Conservation (phyloP, 2,329 filamentous ascomycete species). For the Alternaria longipes region DNA sequence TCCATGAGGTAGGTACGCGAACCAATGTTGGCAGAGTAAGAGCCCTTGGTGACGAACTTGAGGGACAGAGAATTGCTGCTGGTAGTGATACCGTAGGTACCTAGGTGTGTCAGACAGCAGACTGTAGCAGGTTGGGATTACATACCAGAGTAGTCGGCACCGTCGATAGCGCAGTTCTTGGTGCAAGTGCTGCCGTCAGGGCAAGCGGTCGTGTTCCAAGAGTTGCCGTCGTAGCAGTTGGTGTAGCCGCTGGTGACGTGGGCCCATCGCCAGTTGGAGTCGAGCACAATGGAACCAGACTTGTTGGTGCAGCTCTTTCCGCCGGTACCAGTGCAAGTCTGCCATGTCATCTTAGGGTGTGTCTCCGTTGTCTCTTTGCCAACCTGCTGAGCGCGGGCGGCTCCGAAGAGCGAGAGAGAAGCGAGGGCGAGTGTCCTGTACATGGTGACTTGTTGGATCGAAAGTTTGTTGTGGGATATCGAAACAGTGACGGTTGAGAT, state of each 20-base stretch:
- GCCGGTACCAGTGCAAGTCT: slow-evolving; percentile 53
- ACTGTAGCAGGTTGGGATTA: neutral
- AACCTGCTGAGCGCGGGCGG: slow-evolving; percentile 54
- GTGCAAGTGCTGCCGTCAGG: slow-evolving; percentile 51
- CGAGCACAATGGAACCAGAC: slow-evolving; percentile 52
- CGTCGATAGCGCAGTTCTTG: slow-evolving; percentile 54
- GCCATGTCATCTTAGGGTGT: slow-evolving; percentile 54
- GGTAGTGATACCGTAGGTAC: slow-evolving; percentile 61
- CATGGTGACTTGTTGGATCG: slow-evolving; percentile 45
- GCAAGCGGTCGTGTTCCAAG: slow-evolving; percentile 54
- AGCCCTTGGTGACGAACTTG: slow-evolving; percentile 65
- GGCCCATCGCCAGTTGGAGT: slow-evolving; percentile 62
- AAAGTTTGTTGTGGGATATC: slow-evolving; percentile 40
- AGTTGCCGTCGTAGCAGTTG: slow-evolving; percentile 61
- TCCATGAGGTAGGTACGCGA: slow-evolving; percentile 56
- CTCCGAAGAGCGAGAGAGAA: slow-evolving; percentile 52
- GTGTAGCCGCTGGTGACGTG: slow-evolving; percentile 56
- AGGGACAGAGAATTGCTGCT: slow-evolving; percentile 63
- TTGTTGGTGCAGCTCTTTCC: slow-evolving; percentile 52
- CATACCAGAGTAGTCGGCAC: slow-evolving; percentile 54
- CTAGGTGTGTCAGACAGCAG: slow-evolving; percentile 12
- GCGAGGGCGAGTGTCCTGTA: slow-evolving; percentile 53
- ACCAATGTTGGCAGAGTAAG: slow-evolving; percentile 54
- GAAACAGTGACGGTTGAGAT: slow-evolving; percentile 19
- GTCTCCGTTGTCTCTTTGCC: slow-evolving; percentile 53